Evolutionary conservation across 768 basidiomycete species (phyloP), one percentile per base, ranked within the genome.

Genomic region (Collybiopsis luxurians): DNA sequence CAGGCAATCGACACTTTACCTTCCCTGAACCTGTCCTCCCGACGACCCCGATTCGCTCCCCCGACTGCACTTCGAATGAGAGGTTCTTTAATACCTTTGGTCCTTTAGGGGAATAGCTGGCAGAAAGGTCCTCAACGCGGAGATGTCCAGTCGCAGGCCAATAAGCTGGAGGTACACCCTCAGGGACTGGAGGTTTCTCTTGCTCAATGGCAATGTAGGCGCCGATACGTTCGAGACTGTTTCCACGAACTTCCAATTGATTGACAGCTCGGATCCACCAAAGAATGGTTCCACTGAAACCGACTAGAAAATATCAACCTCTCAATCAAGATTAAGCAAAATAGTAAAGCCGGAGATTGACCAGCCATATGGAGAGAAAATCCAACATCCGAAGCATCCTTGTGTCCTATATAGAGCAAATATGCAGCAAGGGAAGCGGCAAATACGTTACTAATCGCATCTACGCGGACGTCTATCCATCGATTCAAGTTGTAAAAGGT

Each of bases 21-120:
- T 79, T 79, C 42, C 84, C 84, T 61, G 79, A 80, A 13, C 84
- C 84, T 2, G 84, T 86, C 23, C 83, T 68, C 4, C 84, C 84
- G 27, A 85, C 82, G 78, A 58, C 70, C 19, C 79, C 80, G 36
- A 83, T 70, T 17, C 77, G 74, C 55, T 80, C 76, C 1, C 81
- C 81, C 9, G 75, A 69, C 27, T 69, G 66, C 53, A 82, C 71
- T 21, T 69, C 66, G 50, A 83, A 76, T 2, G 70, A 69, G 21
- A 83, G 50, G 39, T 79, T 67, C 34, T 77, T 71, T 19, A 83
- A 67, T 0, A 83, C 79, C n/a, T 68, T 58, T 1, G 79, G 80
- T 0, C 79, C 77, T 48, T 77, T 76, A 60, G 57, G 55, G 10
- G 67, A 69, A 61, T 77, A 76, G 13, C 68, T 59, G 3, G 79